Conservation (phyloP, 371 early-diverging fungal genomes). For the Rhizopus stolonifer region DNA sequence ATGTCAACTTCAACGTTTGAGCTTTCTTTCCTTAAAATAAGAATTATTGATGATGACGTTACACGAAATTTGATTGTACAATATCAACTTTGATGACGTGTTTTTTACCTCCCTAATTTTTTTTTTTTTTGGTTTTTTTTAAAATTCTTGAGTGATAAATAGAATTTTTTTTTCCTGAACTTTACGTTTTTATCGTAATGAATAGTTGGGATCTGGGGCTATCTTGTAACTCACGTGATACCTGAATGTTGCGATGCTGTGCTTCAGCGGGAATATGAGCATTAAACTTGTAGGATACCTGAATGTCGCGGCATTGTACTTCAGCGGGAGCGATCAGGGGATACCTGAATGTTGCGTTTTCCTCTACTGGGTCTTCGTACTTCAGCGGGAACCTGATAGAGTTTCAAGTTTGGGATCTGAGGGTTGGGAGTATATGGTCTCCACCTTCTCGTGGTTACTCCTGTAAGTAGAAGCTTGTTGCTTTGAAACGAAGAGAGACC, state of each 20-base stretch:
- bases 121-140: no score
- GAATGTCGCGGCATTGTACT: constrained; percentile 12
- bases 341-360: constrained; percentile 19
- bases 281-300: constrained; percentile 9
- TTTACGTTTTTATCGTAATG: constrained; percentile 11
- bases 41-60: no score
- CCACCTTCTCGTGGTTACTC: constrained; percentile 17
- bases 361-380: constrained; percentile 23
- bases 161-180: constrained; percentile 6
- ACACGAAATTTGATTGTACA: no score
- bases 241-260: constrained; percentile 16
- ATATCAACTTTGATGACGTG: no score
- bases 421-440: constrained; percentile 17
- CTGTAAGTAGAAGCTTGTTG: constrained; percentile 18
- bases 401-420: constrained; percentile 13
- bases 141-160: no score
- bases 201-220: constrained; percentile 11
- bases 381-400: constrained; percentile 11
- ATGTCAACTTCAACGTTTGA: no score
- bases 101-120: no score
- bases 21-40: no score
- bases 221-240: constrained; percentile 13
- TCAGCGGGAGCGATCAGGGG: constrained; percentile 9
- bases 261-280: constrained; percentile 12
- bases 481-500: constrained; percentile 19